Base-by-base conservation (phyloP, 441 rosid species). In the Adansonia madagascariensis region DNA sequence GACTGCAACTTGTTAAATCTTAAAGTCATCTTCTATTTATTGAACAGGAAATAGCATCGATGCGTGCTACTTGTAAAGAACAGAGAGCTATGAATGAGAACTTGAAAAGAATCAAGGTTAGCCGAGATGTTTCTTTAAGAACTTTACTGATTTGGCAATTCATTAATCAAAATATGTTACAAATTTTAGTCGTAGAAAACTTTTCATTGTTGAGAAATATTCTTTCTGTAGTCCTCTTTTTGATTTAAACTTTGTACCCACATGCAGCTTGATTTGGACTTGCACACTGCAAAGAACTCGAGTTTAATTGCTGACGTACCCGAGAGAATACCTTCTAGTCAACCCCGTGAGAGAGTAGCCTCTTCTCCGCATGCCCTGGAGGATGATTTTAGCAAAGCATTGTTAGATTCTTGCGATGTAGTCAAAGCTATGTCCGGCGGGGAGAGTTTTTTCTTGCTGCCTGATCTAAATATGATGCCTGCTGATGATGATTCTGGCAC, bases 391-490 rank as follows among this genome's bases (percentile, higher is more conserved):
- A 31, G 52, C 52, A 24, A 77, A 74, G 80, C 78, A 46, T n/a
- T 27, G 35, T 73, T 78, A 2, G 82, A 78, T 71, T 78, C 79
- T 41, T 75, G 78, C 60, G 60, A 76, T 61, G 65, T 6, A 9
- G 70, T 71, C 2, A 55, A 75, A 57, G 65, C 61, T 7, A 79
- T n/a, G 50, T 71, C 86, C 55, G 73, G 77, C 18, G 50, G 12
- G 44, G 82, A 85, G 76, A 71, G 69, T 88, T 84, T 27, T 31
- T 61, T 61, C 78, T 1, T 83, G 57, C 59, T 87, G 20, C 97
- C 97, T 27, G 98, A 94, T 88, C 85, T 94, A 52, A 94, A 94
- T 73, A 85, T 90, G 90, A 82, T 72, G 83, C 94, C 95, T 27
- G 73, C 79, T 0, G 91, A 85, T 44, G 92, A 83, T 67, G 94